phyloP scores from a whole-genome alignment of 2,329 filamentous ascomycete genomes.

The Cercospora nicotianae region DNA sequence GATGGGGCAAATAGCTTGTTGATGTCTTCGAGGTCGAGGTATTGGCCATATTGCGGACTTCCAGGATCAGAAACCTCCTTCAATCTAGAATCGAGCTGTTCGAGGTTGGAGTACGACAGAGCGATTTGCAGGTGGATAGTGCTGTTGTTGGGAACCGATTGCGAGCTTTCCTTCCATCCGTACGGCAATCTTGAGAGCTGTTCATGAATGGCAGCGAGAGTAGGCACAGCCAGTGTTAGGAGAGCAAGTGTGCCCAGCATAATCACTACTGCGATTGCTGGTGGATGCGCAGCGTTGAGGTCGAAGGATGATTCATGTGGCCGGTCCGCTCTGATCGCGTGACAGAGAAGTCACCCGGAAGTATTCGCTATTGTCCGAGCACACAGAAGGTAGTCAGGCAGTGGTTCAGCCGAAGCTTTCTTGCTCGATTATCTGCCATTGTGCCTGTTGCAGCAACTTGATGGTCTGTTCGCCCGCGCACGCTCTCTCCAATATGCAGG shows the following conservation, averaged over 20 bases:
- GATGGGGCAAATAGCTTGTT: slow-evolving; percentile 47
- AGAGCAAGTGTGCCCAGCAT: neutral
- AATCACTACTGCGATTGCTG: neutral
- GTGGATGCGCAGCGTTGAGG: neutral
- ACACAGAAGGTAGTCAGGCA: neutral
- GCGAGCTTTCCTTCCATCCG: neutral
- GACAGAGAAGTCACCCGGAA: neutral
- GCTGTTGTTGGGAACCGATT: neutral
- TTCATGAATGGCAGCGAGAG: neutral
- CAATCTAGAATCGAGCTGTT: slow-evolving; percentile 44
- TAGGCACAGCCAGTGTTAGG: neutral
- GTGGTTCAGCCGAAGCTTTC: neutral
- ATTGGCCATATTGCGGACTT: slow-evolving; percentile 51
- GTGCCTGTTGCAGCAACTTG: neutral
- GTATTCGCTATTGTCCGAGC: too few relatives aligned
- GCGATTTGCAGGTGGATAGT: neutral
- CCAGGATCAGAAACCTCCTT: slow-evolving; percentile 50
- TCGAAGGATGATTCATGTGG: neutral
- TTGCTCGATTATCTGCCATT: too few relatives aligned
- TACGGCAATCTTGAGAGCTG: neutral
- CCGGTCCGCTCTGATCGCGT: neutral
- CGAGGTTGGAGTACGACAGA: slow-evolving; percentile 29
- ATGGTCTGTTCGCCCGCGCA: neutral
- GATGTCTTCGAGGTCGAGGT: slow-evolving; percentile 48
- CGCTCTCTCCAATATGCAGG: neutral